These are phyloP conservation scores for Chlamydomonas schloesseri DNA, from an alignment of 139 green algal genomes.

Conservation along the genomic window DNA sequence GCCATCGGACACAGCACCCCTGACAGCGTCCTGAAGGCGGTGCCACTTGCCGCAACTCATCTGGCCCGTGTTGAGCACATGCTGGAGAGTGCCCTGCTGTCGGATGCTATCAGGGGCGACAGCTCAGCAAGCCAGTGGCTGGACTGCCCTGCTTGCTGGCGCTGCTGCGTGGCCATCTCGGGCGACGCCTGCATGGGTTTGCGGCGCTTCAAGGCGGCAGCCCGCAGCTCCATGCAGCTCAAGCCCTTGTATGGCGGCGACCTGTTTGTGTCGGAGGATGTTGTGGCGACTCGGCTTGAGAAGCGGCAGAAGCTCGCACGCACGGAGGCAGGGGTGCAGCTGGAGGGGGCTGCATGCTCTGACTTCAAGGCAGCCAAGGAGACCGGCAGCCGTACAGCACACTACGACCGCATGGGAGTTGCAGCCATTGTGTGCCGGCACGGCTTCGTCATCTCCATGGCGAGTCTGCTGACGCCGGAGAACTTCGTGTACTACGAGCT, in stretches of 20 bases:
- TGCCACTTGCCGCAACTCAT: background rate
- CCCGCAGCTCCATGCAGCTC: background rate
- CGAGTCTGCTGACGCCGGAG: background rate
- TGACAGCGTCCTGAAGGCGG: background rate
- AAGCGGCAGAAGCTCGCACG: background rate
- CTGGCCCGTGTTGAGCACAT: background rate
- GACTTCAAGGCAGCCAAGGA: background rate
- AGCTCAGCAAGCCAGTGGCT: background rate
- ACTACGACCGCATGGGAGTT: constrained; percentile 1
- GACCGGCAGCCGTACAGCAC: background rate
- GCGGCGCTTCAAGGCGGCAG: background rate
- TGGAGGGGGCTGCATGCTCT: background rate
- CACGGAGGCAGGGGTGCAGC: background rate
- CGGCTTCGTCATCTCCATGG: background rate
- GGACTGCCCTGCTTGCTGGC: background rate
- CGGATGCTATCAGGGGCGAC: too few relatives aligned
- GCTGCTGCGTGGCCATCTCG: background rate
- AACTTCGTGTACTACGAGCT: background rate
- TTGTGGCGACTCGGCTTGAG: background rate
- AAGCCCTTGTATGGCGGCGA: background rate
- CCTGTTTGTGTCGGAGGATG: background rate
- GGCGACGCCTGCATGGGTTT: background rate
- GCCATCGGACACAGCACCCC: background rate
- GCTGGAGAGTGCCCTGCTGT: too few relatives aligned
- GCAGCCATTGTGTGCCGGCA: background rate